These are phyloP conservation scores for Diddensiella transvaalensis DNA, from an alignment of 805 yeast genomes.

Conservation along the genomic window DNA sequence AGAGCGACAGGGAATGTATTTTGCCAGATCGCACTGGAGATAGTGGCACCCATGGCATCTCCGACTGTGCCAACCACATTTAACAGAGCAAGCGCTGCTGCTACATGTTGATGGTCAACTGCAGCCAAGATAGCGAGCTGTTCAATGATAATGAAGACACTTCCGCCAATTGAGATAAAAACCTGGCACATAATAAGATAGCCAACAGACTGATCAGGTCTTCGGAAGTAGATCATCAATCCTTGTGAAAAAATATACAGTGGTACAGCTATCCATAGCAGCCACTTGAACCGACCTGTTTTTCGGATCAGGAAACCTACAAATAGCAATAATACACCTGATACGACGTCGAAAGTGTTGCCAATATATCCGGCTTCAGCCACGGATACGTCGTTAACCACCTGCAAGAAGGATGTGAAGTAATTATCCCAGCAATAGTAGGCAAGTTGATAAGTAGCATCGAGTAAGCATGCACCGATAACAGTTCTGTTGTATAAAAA, in stretches of 20 bases:
- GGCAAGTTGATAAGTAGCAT: constrained; percentile 45
- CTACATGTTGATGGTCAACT: constrained; percentile 54
- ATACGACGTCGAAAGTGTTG: constrained; percentile 16
- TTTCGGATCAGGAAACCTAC: constrained; percentile 49
- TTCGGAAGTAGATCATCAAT: constrained; percentile 48
- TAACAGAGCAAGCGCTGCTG: constrained; percentile 48
- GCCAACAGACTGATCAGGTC: constrained; percentile 41
- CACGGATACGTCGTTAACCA: constrained; percentile 52
- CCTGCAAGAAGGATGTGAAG: constrained; percentile 55
- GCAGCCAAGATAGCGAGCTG: constrained; percentile 53
- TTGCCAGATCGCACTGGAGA: constrained; percentile 64
- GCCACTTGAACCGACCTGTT: constrained; percentile 43
- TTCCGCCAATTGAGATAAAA: constrained; percentile 61
- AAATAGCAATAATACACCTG: constrained; percentile 48
- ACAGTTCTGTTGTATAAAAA: constrained; percentile 61
- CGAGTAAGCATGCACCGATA: constrained; percentile 40
- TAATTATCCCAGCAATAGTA: constrained; percentile 60
- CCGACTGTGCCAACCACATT: constrained; percentile 53
- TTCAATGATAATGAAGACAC: constrained; percentile 54
- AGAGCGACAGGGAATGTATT: constrained; percentile 31
- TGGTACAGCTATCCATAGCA: constrained; percentile 48
- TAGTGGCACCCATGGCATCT: constrained; percentile 52
- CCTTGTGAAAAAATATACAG: constrained; percentile 57
- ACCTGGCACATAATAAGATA: constrained; percentile 62
- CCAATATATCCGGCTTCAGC: constrained; percentile 48